Conservation (phyloP, 441 rosid species). For the Erodium moschatum region DNA sequence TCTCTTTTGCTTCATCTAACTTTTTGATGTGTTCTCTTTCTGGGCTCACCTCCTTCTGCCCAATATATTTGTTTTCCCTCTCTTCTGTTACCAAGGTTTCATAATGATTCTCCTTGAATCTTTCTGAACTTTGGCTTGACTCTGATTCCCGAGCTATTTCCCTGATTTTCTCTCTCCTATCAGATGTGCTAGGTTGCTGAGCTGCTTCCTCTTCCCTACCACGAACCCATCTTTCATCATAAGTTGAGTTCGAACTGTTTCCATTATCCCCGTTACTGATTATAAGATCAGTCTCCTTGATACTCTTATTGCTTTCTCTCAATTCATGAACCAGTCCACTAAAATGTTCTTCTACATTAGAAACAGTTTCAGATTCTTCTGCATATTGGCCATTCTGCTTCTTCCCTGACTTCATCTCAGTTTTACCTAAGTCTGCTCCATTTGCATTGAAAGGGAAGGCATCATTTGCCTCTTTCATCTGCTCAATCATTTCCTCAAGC, state of each 20-base stretch:
- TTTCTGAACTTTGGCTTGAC: conserved; percentile 29
- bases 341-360: conserved; percentile 29
- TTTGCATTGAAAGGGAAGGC: conserved; percentile 20
- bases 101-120: conserved; percentile 27
- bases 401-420: conserved; percentile 28
- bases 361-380: conserved; percentile 25
- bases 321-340: conserved; percentile 38
- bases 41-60: conserved; percentile 34
- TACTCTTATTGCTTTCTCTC: conserved; percentile 33
- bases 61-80: conserved; percentile 33
- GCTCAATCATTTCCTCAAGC: conserved; percentile 29
- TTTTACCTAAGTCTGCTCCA: conserved; percentile 26
- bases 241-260: conserved; percentile 14
- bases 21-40: conserved; percentile 30
- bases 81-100: conserved; percentile 36
- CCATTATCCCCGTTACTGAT: conserved; percentile 18
- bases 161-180: conserved; percentile 22
- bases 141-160: conserved; percentile 14
- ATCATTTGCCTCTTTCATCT: conserved; percentile 21
- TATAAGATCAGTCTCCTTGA: conserved; percentile 28
- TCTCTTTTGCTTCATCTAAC: conserved; percentile 26
- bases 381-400: conserved; percentile 26
- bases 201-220: conserved; percentile 17
- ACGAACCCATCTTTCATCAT: conserved; percentile 26
- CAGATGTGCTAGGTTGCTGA: conserved; percentile 18